These are phyloP conservation scores for Artemisia argyi DNA, from an alignment of 129 eudicot species.

Conservation along the genomic window DNA sequence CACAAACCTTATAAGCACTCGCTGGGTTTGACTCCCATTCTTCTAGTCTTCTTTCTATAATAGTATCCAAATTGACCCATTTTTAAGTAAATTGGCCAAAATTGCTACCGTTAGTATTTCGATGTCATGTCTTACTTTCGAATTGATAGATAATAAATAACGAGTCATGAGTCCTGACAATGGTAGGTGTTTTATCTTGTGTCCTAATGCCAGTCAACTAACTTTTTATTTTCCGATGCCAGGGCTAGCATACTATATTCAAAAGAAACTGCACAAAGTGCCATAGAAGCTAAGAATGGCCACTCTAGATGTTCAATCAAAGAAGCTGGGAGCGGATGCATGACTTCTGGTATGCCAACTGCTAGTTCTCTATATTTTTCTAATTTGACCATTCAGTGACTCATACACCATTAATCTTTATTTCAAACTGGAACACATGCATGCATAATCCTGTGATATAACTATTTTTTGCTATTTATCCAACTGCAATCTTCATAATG, in stretches of 20 bases:
- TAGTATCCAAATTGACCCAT: not conserved
- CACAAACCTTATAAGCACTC: not conserved
- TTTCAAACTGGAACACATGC: too few relatives aligned
- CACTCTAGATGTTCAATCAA: not conserved
- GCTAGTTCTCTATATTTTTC: not conserved
- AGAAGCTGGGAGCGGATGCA: not conserved
- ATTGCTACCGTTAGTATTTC: not conserved
- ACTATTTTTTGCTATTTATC: not conserved
- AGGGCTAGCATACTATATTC: conserved; percentile 7
- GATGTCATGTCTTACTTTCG: not conserved
- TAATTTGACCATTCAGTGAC: not conserved
- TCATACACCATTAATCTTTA: too few relatives aligned
- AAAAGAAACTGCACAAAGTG: not conserved
- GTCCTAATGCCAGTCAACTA: too few relatives aligned
- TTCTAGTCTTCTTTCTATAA: too few relatives aligned
- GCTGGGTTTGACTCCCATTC: too few relatives aligned
- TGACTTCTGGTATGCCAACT: not conserved
- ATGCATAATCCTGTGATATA: too few relatives aligned
- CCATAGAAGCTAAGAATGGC: not conserved
- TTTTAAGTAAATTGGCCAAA: not conserved
- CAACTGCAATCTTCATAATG: not conserved
- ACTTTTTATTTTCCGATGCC: not conserved
- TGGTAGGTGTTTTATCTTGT: too few relatives aligned
- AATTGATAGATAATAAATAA: not conserved
- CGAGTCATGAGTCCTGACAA: too few relatives aligned